These are phyloP conservation scores for Capsella rubella DNA, from an alignment of 441 rosid species.

Conservation along the genomic window DNA sequence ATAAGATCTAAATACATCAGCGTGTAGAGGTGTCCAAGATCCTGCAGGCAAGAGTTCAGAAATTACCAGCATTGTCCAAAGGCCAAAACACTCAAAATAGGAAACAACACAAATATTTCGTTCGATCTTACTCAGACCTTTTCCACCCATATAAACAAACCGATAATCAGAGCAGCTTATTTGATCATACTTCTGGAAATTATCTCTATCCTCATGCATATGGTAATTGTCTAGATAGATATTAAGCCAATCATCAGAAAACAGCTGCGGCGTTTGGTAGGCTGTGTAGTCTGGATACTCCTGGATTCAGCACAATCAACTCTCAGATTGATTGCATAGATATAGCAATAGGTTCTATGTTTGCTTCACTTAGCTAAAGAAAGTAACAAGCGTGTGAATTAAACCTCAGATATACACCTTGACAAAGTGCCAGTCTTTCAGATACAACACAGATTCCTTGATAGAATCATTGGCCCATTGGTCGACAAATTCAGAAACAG, in stretches of 20 bases:
- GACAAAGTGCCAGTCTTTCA: conserved; percentile 98
- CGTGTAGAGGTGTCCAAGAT: conserved; percentile 98
- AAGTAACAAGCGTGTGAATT: conserved; percentile 22
- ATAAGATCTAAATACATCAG: conserved; percentile 96
- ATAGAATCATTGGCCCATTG: conserved; percentile 54
- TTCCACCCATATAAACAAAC: conserved; percentile 96
- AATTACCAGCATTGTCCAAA: conserved; percentile 8
- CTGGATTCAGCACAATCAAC: conserved; percentile 50
- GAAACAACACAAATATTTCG: conserved; percentile 7
- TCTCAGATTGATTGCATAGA: background rate
- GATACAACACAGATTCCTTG: conserved; percentile 59
- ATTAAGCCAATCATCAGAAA: conserved; percentile 95
- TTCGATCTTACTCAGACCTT: conserved; percentile 59
- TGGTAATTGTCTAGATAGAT: conserved; percentile 74
- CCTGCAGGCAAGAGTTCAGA: conserved; percentile 56
- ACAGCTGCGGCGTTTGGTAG: conserved; percentile 67
- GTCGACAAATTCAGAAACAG: conserved; percentile 69
- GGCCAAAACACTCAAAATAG: conserved; percentile 23
- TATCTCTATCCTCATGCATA: conserved; percentile 69
- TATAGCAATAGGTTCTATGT: background rate
- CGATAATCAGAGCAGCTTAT: conserved; percentile 93
- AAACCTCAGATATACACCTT: conserved; percentile 55
- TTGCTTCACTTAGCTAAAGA: background rate
- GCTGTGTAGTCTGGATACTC: conserved; percentile 88
- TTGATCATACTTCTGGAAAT: conserved; percentile 59